Conservation (phyloP, 305 asterid genomes). For the Ruellia speciosa region DNA sequence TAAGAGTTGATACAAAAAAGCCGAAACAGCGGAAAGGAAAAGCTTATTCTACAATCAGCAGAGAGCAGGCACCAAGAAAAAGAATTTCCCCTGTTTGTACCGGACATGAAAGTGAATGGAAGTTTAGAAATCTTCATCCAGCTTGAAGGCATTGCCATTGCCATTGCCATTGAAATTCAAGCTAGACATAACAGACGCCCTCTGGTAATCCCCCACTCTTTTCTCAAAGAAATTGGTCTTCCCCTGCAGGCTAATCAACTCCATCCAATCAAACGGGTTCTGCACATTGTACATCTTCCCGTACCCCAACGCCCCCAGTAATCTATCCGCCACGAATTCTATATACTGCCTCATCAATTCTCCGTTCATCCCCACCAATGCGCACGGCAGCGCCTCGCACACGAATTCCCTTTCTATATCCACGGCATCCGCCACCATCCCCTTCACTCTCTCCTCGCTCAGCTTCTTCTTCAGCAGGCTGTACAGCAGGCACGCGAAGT, state of each 20-base stretch:
- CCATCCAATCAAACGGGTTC: conserved; percentile 93
- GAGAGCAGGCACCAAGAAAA: no score
- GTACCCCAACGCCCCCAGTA: conserved; percentile 36
- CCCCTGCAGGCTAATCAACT: conserved; percentile 73
- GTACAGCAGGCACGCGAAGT: conserved; percentile 71
- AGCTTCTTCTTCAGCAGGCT: conserved; percentile 47
- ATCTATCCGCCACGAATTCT: conserved; percentile 37
- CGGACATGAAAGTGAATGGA: no score
- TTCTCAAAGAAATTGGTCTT: conserved; percentile 30
- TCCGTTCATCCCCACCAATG: conserved; percentile 72
- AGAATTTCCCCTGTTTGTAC: no score
- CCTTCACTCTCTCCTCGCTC: conserved; percentile 50
- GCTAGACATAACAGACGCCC: conserved; percentile 4
- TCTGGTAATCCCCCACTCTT: conserved; percentile 15
- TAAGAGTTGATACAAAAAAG: no score
- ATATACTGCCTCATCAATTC: conserved; percentile 47
- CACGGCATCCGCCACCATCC: conserved; percentile 52
- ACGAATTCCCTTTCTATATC: conserved; percentile 70
- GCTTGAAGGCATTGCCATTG: neutral
- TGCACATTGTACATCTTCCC: conserved; percentile 43
- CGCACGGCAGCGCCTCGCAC: conserved; percentile 71
- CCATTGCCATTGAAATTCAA: neutral
- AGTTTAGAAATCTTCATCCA: conserved; percentile 21
- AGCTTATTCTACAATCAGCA: no score
- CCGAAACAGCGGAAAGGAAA: no score